Evolutionary conservation across 2,329 filamentous ascomycete genomes (phyloP), one percentile per base, ranked within the genome.

Genomic region (Arthrobotrys iridis): DNA sequence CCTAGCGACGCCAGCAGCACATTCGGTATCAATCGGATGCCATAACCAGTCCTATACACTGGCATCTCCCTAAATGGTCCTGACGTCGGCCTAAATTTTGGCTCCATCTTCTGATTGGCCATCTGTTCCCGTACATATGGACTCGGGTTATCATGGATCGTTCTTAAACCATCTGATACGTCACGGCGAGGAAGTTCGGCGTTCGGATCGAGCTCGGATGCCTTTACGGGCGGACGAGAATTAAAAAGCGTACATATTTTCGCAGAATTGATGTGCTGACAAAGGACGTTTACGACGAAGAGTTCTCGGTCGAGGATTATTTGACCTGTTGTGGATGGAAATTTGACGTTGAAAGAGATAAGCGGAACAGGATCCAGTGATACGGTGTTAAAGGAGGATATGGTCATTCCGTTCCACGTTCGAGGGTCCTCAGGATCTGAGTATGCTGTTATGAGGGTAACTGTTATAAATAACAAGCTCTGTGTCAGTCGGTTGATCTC

Each of bases 321-420:
- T 30, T 74, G 30, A 26, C 70, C 70, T 1, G 63, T 67, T 10
- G 73, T 73, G 7, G 79, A 80, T 10, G 79, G 79, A 4, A 75
- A 78, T 55, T 78, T 78, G 58, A 79, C 76, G 68, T 79, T 80
- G 68, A 80, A 79, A 35, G 78, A 77, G 58, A 80, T 71, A 3
- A 80, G 48, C 1, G 79, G 78, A 10, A 76, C 57, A 5, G 79
- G 79, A 20, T 65, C 43, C 43, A 80, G 52, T 1, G 78, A 79
- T 33, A 80, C 76, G 20, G 77, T 79, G 30, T 79, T 79, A 72
- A 80, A 78, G 2, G 78, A 79, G 20, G 77, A 78, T 73, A 80
- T 77, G 6, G 79, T 80, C 73, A 80, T 80, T 4, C 76, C 79
- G 18, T 76, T 73, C 76, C 78, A 79, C 37, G 77, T 73, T 15